phyloP scores from a whole-genome alignment of 2,329 filamentous ascomycete genomes.

The Teratosphaeria viscida region DNA sequence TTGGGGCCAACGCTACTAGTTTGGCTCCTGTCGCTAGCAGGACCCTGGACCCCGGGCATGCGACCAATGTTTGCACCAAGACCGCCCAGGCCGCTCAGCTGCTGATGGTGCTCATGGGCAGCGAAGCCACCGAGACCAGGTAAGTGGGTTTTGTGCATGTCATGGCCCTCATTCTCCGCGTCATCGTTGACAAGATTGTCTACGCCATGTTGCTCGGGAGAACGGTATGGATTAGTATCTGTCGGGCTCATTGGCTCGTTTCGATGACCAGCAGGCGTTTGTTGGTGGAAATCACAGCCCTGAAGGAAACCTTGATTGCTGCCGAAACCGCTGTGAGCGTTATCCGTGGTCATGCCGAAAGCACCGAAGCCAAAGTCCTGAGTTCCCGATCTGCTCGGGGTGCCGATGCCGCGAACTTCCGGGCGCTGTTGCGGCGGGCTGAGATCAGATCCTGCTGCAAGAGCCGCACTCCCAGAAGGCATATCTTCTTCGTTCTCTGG shows the following conservation, averaged over 20 bases:
- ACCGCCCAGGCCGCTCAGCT: constrained; percentile 22
- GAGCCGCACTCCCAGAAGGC: constrained; percentile 57
- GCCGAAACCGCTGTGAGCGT: constrained; percentile 15
- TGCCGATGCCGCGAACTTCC: constrained; percentile 31
- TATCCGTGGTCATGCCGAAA: constrained; percentile 51
- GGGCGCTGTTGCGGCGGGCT: constrained; percentile 31
- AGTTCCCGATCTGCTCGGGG: constrained; percentile 38
- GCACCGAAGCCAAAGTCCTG: constrained; percentile 49
- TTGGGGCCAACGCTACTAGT: constrained; percentile 74
- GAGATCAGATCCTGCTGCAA: constrained; percentile 60
- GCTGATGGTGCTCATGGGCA: constrained; percentile 13
- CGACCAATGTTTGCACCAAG: constrained; percentile 28
- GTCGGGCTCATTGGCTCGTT: constrained; percentile 73
- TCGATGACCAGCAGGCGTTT: constrained; percentile 38
- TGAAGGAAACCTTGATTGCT: constrained; percentile 13
- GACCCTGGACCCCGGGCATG: constrained; percentile 29
- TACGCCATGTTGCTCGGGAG: constrained; percentile 64
- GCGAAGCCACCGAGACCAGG: constrained; percentile 23
- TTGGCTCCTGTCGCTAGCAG: constrained; percentile 81
- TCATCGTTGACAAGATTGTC: constrained; percentile 44
- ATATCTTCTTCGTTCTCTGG: constrained; percentile 62
- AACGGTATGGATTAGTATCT: constrained; percentile 92
- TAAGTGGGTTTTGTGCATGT: constrained; percentile 18
- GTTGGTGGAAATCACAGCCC: constrained; percentile 42
- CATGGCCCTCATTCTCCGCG: constrained; percentile 17